Conservation (phyloP, 257 asterid species). For the Phtheirospermum japonicum region DNA sequence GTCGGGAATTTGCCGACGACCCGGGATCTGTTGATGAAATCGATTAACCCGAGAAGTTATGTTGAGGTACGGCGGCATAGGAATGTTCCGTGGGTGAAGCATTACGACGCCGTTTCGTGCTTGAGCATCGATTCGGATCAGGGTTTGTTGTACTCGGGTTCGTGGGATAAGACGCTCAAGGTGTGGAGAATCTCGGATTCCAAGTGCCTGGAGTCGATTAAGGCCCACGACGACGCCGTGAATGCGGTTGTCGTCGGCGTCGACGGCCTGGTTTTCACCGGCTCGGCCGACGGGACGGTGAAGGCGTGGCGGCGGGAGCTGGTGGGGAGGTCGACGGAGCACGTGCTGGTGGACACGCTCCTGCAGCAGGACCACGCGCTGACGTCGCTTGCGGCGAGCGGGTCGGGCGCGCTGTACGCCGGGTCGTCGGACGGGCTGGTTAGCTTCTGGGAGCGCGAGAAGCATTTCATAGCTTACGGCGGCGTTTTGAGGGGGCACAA, state of each 20-base stretch:
- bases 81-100: constrained; percentile 79
- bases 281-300: constrained; percentile 90
- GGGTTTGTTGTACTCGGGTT: constrained; percentile 74
- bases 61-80: constrained; percentile 53
- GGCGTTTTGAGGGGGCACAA: constrained; percentile 88
- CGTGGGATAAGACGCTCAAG: constrained; percentile 87
- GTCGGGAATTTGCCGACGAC: constrained; percentile 75
- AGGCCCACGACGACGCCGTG: constrained; percentile 75
- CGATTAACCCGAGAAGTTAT: constrained; percentile 69
- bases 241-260: constrained; percentile 63
- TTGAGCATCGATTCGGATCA: constrained; percentile 48
- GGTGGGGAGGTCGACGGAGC: constrained; percentile 46
- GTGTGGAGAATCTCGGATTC: constrained; percentile 88
- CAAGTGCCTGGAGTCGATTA: constrained; percentile 70
- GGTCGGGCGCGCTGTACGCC: constrained; percentile 50
- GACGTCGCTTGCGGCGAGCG: constrained; percentile 61
- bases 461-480: constrained; percentile 57
- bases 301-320: constrained; percentile 83
- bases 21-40: constrained; percentile 49
- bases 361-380: constrained; percentile 66
- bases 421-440: constrained; percentile 92
- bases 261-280: constrained; percentile 70
- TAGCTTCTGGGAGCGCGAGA: constrained; percentile 70
- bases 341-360: constrained; percentile 62
- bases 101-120: constrained; percentile 80